Percentiles rank a stretch among this genome's conserved stretches.
phyloP scores from a whole-genome alignment of 371 early-diverging fungal species.

The Mucor indicus region DNA sequence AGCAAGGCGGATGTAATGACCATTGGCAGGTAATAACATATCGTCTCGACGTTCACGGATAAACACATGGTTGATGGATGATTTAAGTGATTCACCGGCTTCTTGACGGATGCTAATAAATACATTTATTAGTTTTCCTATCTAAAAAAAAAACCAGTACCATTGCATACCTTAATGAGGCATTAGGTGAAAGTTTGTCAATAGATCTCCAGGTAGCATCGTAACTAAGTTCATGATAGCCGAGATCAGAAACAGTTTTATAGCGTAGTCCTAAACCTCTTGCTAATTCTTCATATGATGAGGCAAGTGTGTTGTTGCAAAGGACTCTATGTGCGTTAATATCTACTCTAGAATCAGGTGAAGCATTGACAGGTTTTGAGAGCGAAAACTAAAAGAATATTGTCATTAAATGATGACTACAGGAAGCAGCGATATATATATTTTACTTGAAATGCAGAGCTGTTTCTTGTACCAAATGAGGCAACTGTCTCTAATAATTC shows the following conservation, averaged over 20 bases:
- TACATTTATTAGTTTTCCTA: background rate
- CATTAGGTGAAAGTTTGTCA: conserved; percentile 64
- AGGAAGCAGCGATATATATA: no score
- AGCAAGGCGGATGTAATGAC: conserved; percentile 62
- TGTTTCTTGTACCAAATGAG: conserved; percentile 71
- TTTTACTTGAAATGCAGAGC: conserved; percentile 68
- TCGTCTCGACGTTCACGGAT: conserved; percentile 77
- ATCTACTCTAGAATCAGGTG: conserved; percentile 42
- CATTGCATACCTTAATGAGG: conserved; percentile 64
- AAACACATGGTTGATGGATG: conserved; percentile 69
- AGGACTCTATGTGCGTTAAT: conserved; percentile 46
- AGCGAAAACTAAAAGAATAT: conserved; percentile 26
- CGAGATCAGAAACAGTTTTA: conserved; percentile 48
- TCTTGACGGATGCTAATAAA: conserved; percentile 75
- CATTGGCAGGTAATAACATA: conserved; percentile 70
- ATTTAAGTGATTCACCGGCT: conserved; percentile 88
- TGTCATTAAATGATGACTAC: no score
- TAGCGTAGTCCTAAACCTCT: conserved; percentile 42
- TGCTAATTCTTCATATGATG: conserved; percentile 45
- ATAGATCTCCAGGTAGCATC: conserved; percentile 79
- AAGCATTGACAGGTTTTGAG: conserved; percentile 44
- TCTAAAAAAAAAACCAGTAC: background rate
- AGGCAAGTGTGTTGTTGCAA: conserved; percentile 37
- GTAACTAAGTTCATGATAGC: conserved; percentile 73
- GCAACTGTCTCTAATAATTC: conserved; percentile 72